Evolutionary conservation across 495 filamentous ascomycete genomes (phyloP), one percentile per base, ranked within the genome.

Genomic region (Aspergillus homomorphus): DNA sequence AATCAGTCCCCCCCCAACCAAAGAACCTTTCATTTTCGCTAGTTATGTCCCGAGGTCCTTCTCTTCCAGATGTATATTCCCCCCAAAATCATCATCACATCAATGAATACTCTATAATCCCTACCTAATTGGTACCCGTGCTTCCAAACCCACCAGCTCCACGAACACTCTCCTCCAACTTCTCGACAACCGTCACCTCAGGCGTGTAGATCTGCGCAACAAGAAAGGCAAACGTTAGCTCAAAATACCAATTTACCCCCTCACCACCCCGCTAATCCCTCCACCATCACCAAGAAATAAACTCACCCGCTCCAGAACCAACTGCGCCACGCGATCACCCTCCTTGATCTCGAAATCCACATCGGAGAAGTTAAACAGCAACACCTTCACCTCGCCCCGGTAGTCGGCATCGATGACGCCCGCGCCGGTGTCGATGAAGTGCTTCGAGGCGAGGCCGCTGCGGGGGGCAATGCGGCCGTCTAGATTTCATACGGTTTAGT

Each of bases 341-440:
- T 84, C 86, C 72, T 87, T 87, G 59, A 98, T 81, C 52, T 80
- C 77, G 65, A 94, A 98, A 66, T 96, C 92, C 19, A 73, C 77
- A 15, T 94, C 92, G 15, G 79, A 80, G 73, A 95, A 88, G 79
- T 98, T 98, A 69, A 97, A 96, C 42, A 98, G 81, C 64, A 98
- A 78, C 20, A 98, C 88, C 80, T 92, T 96, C 61, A 98, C 87
- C 59, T 88, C 89, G 18, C 94, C 94, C 22, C 94, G 84, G 79
- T 98, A 98, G 71, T 98, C 94, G 8, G 92, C 91, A 77, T 98
- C 94, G 68, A 98, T 96, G 53, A 98, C 94, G 30, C 94, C 94
- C 2, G 94, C 94, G 56, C 93, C 91, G 1, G 88, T 90, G 71
- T 96, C 90, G 70, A 98, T 97, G 77, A 90, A 91, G 76, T 96